Base-by-base conservation (phyloP, 169 alveolate genomes). In the Plasmodium adleri region DNA sequence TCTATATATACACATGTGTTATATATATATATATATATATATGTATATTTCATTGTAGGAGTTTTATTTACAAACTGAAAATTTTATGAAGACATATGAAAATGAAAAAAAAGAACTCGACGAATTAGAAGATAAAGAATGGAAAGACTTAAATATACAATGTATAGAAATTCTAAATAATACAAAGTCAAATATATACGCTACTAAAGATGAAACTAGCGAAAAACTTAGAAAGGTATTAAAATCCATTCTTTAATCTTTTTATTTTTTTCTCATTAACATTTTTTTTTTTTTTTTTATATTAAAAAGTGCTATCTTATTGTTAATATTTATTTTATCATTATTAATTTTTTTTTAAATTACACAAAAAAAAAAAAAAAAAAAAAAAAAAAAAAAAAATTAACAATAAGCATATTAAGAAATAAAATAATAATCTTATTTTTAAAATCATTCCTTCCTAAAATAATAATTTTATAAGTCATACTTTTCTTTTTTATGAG, bases 91-190 rank as follows among this genome's bases (percentile, higher is more conserved):
- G 17, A 49, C 75, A n/a, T 76, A 76, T 58, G 89, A 76, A 24
- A 28, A 20, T 32, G 89, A 76, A 43, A 76, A 64, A 50, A 76
- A 76, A 22, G 70, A 76, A 56, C 52, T 76, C 4, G 78, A 76
- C n/a, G 75, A 63, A n/a, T 68, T 76, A 60, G 89, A 76, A 70
- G 76, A 76, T 22, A 76, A 54, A 24, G 89, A 76, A 45, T 76
- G 89, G 89, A 63, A 68, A 39, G 89, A 76, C 32, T 45, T 76
- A n/a, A 76, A 76, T 58, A 28, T 17, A 6, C 89, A 76, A 45
- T 76, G 70, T 17, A 60, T 76, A 32, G 89, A 76, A 56, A 52
- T 64, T 64, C 50, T 76, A 76, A 76, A 24, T 24, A 76, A 76
- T 39, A 76, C 76, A 6, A 76, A 76, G 66, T 49, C 75, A 15